phyloP scores from a whole-genome alignment of 192 early-diverging fungal species.

The Chytriomyces sp. region DNA sequence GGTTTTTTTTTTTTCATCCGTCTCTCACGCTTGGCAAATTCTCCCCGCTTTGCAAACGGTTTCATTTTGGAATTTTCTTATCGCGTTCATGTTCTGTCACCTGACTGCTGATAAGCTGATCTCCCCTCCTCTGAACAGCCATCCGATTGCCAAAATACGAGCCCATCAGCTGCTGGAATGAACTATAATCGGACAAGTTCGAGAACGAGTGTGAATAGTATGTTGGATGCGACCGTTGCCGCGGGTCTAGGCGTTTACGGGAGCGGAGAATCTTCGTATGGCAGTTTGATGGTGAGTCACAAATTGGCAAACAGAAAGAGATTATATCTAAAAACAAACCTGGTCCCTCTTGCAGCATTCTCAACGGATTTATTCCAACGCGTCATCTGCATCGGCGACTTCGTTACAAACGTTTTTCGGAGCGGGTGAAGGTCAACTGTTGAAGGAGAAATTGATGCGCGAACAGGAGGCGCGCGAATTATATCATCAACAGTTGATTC shows the following conservation, averaged over 20 bases:
- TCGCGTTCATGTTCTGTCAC: no score
- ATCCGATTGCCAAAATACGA: background rate
- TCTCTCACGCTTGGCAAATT: no score
- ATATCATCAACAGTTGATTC: conserved; percentile 7
- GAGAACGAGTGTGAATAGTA: background rate
- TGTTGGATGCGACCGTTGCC: background rate
- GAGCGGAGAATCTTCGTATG: background rate
- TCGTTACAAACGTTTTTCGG: conserved; percentile 34
- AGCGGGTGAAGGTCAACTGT: conserved; percentile 27
- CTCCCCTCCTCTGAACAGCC: background rate
- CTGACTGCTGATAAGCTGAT: background rate
- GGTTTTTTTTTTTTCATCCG: no score
- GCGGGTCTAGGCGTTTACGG: background rate
- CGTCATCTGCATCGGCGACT: background rate
- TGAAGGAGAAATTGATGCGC: conserved; percentile 15
- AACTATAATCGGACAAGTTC: background rate
- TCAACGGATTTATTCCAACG: conserved; percentile 24
- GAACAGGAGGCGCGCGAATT: conserved; percentile 23
- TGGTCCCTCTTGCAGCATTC: background rate
- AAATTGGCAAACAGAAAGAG: no score
- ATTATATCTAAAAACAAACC: no score
- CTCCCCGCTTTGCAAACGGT: no score
- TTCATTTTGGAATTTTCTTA: no score
- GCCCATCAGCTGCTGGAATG: background rate
- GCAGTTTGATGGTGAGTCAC: background rate